Base-by-base conservation (phyloP, 495 filamentous ascomycete species). In the Schizothecium vesticola region DNA sequence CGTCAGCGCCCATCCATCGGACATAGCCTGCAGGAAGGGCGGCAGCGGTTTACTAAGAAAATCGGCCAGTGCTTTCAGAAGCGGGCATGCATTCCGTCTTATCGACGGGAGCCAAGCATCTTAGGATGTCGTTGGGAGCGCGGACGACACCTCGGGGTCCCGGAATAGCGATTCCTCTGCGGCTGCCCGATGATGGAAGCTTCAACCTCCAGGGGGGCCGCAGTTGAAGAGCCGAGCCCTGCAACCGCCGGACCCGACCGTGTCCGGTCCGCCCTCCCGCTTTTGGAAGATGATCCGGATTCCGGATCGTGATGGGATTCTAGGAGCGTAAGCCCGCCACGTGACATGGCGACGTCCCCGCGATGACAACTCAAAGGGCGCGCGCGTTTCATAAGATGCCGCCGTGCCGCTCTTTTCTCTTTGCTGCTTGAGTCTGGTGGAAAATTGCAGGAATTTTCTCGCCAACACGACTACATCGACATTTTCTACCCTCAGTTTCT, bases 351-450 rank as follows among this genome's bases (percentile, higher is more conserved):
- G 73, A 68, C 64, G 36, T 3, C 23, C 57, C 23, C 69, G 71
- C 56, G 71, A 67, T 75, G 73, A 73, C 69, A 69, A 70, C 28
- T 64, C 31, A 19, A 67, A 72, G 70, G 73, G 73, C 71, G 72
- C 72, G 72, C 72, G 70, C 68, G 67, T 71, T 58, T 65, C 24
- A 60, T 5, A 19, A 10, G 23, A 13, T 64, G 59, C 43, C 8
- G 33, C 7, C 33, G 43, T 24, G 25, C 51, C 43, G 23, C 36
- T 13, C 11, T 51, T 63, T 55, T 51, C 16, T 1, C n/a, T n/a
- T n/a, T 51, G 4, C 5, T 51, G 36, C 12, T 51, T 13, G 12
- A 16, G 33, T n/a, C 26, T 6, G 26, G 26, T n/a, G 36, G 6
- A 19, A 51, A 7, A 19, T 7, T 43, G 13, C 36, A 2, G 16